Conservation (phyloP, 1,284 basidiomycete genomes). For the Uromyces viciae-fabae region DNA sequence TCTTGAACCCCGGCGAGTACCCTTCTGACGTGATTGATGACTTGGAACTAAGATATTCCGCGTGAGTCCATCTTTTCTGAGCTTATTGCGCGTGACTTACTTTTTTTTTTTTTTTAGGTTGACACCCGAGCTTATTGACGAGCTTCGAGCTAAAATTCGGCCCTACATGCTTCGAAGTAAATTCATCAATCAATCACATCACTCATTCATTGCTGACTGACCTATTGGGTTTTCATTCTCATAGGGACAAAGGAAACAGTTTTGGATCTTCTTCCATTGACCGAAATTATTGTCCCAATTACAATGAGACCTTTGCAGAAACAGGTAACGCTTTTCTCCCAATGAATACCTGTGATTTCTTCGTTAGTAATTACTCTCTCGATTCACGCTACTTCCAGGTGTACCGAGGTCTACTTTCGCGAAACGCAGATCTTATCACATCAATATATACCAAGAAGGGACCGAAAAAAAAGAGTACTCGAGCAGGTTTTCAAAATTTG, state of each 20-base stretch:
- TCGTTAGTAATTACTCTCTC: no score
- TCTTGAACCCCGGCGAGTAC: slow-evolving; percentile 30
- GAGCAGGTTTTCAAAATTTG: slow-evolving; percentile 49
- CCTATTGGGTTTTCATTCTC: neutral
- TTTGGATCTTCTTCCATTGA: slow-evolving; percentile 50
- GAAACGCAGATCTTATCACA: slow-evolving; percentile 33
- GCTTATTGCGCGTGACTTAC: slow-evolving; percentile 49
- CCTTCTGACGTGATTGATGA: slow-evolving; percentile 29
- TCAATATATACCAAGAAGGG: slow-evolving; percentile 43
- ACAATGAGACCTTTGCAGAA: slow-evolving; percentile 84
- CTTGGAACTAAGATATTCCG: slow-evolving; percentile 35
- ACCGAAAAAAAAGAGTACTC: slow-evolving; percentile 48
- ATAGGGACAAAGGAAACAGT: slow-evolving; percentile 44
- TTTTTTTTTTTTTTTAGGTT: slow-evolving; percentile 49
- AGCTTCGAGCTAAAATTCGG: slow-evolving; percentile 37
- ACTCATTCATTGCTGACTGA: neutral
- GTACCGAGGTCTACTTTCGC: slow-evolving; percentile 33
- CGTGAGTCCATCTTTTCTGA: slow-evolving; percentile 46
- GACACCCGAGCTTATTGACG: slow-evolving; percentile 50
- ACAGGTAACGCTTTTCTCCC: slow-evolving; percentile 59
- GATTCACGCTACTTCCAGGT: slow-evolving; percentile 18
- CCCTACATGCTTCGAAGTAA: slow-evolving; percentile 45
- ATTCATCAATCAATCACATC: neutral
- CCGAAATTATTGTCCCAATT: slow-evolving; percentile 75
- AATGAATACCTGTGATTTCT: neutral